Percentiles rank a stretch among this genome's conserved stretches.
These are phyloP conservation scores for Helicosporidium sp. DNA, from an alignment of 139 green algal genomes.

Conservation along the genomic window DNA sequence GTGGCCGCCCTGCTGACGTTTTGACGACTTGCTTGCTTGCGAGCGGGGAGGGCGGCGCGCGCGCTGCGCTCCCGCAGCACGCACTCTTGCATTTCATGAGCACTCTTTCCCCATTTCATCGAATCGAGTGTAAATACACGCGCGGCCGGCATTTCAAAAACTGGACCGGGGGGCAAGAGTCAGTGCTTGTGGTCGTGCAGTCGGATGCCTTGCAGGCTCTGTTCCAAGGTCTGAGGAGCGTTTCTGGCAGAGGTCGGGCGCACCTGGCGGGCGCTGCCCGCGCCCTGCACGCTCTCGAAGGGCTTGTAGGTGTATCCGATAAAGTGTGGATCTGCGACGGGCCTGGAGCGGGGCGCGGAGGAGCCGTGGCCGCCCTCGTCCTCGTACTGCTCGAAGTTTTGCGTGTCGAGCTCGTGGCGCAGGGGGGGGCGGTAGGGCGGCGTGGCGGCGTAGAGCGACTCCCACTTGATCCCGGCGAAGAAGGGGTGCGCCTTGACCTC, in stretches of 20 bases:
- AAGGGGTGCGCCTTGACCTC: conserved; percentile 77
- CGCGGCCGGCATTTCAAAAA: too few species aligned
- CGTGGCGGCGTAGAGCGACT: conserved; percentile 30
- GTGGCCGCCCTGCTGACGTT: too few species aligned
- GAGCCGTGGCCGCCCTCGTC: conserved; percentile 25
- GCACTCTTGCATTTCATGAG: too few species aligned
- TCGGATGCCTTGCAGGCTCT: too few species aligned
- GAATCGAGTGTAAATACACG: not conserved
- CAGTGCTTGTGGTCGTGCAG: too few species aligned
- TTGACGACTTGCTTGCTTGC: too few species aligned
- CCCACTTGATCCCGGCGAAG: conserved; percentile 75
- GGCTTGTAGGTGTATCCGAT: conserved; percentile 97
- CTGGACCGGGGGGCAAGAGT: too few species aligned
- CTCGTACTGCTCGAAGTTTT: conserved; percentile 96
- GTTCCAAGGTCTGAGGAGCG: not conserved
- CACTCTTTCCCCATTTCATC: not conserved
- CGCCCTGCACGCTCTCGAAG: conserved; percentile 51
- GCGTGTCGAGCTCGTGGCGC: conserved; percentile 77
- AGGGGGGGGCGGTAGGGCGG: conserved; percentile 64
- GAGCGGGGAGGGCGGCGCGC: too few species aligned
- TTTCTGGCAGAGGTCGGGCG: not conserved
- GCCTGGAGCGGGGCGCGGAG: conserved; percentile 1
- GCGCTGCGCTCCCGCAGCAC: too few species aligned
- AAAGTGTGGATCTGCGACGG: conserved; percentile 70
- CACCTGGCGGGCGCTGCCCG: not conserved